Evolutionary conservation across 2,329 filamentous ascomycete genomes (phyloP).

Genomic region (Coniochaeta sp.): DNA sequence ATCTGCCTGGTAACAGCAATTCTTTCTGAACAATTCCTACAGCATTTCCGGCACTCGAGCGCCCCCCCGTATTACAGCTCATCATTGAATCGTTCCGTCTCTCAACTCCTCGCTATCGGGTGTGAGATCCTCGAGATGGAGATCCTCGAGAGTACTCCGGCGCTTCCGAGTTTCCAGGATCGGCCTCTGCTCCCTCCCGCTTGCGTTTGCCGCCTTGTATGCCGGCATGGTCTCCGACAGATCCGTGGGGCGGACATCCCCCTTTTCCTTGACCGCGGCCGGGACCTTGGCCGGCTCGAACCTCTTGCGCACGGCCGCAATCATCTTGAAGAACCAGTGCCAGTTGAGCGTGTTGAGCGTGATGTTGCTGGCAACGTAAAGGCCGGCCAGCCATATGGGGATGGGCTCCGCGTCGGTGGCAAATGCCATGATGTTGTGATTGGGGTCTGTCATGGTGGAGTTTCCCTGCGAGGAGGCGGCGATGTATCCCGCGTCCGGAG

Average conservation of each 20-base stretch:
- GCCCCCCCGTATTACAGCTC: not conserved
- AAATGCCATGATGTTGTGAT: slow-evolving; percentile 41
- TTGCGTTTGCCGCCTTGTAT: slow-evolving; percentile 3
- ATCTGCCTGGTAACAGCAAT: not conserved
- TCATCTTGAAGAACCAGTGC: slow-evolving; percentile 86
- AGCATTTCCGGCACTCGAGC: not conserved
- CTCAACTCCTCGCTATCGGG: slow-evolving; percentile 18
- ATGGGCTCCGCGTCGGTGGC: slow-evolving; percentile 42
- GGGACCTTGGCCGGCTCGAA: slow-evolving; percentile 47
- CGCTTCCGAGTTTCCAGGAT: slow-evolving; percentile 1
- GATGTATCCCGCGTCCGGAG: slow-evolving; percentile 23
- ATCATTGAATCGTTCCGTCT: slow-evolving; percentile 17
- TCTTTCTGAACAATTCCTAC: not conserved
- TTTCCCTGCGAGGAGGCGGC: slow-evolving; percentile 22
- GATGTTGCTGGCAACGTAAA: slow-evolving; percentile 65
- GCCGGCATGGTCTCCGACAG: slow-evolving; percentile 4
- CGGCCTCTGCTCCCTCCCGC: not conserved
- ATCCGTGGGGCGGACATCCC: not conserved
- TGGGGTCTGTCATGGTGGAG: slow-evolving; percentile 24
- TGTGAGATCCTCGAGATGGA: slow-evolving; percentile 16
- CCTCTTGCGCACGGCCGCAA: slow-evolving; percentile 67
- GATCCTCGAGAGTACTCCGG: slow-evolving; percentile 14
- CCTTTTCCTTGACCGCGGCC: slow-evolving; percentile 20
- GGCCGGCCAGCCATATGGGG: slow-evolving; percentile 61
- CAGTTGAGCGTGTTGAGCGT: slow-evolving; percentile 71